A percentile compares a stretch with the other conserved stretches of the same genome.
phyloP scores from a whole-genome alignment of 768 basidiomycete genomes.

The Kwoniella pini region DNA sequence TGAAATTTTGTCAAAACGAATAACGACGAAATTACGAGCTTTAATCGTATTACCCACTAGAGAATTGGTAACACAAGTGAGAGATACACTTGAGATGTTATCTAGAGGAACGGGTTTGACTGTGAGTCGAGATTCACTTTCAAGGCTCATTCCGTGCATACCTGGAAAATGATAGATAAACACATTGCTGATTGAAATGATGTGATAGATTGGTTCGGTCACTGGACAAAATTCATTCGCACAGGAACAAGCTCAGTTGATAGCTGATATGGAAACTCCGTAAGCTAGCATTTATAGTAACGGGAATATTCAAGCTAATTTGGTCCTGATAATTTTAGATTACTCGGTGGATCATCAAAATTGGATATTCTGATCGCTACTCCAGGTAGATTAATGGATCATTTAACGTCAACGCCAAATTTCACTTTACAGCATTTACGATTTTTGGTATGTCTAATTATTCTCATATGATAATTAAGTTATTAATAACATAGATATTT shows the following conservation, averaged over 20 bases:
- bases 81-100: conserved; percentile 84
- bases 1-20: conserved; percentile 72
- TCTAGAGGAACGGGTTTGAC: conserved; percentile 83
- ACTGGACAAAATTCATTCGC: conserved; percentile 93
- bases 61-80: conserved; percentile 87
- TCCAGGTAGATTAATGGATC: conserved; percentile 92
- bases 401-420: conserved; percentile 80
- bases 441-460: conserved; percentile 68
- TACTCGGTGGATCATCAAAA: conserved; percentile 83
- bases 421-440: conserved; percentile 92
- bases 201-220: conserved; percentile 66
- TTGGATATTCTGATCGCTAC: conserved; percentile 94
- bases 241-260: conserved; percentile 81
- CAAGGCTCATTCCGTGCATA: no score
- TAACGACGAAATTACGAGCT: conserved; percentile 81
- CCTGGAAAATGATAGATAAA: not conserved
- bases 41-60: conserved; percentile 89
- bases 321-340: conserved; percentile 57
- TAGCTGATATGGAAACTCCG: conserved; percentile 64
- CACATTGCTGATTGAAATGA: not conserved
- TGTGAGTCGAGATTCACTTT: no score
- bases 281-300: conserved; percentile 44
- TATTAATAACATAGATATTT: not conserved
- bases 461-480: not conserved
- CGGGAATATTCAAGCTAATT: no score